These are phyloP conservation scores for Asclepias syriaca DNA, from an alignment of 257 asterid genomes.

Conservation along the genomic window DNA sequence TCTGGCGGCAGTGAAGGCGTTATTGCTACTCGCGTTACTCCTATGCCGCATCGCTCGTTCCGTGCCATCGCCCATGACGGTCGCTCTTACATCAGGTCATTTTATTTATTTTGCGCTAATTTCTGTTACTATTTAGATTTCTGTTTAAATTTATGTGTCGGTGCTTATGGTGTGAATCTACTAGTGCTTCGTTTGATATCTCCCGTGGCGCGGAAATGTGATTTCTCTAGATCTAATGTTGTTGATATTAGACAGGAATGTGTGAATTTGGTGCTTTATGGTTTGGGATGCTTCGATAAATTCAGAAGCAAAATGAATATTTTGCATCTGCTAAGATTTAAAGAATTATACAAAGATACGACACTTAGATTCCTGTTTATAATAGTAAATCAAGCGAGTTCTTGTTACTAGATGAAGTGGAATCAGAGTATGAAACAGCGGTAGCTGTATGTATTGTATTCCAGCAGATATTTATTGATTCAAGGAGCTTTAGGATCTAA, in stretches of 20 bases:
- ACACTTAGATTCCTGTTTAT: not conserved
- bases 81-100: slow-evolving; percentile 80
- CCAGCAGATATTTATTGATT: not conserved
- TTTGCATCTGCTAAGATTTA: not conserved
- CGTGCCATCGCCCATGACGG: slow-evolving; percentile 33
- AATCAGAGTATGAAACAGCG: not conserved
- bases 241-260: not conserved
- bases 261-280: not conserved
- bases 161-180: not conserved
- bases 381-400: not conserved
- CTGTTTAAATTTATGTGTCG: not conserved
- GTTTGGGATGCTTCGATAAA: not conserved
- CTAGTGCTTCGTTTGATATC: not conserved
- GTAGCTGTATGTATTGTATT: not conserved
- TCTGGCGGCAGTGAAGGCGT: slow-evolving; percentile 99
- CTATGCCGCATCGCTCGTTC: slow-evolving; percentile 33
- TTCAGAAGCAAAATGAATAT: slow-evolving; percentile 1
- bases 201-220: not conserved
- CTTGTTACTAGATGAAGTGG: too few relatives aligned
- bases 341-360: not conserved
- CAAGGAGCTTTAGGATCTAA: not conserved
- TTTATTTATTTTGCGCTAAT: not conserved
- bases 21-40: slow-evolving; percentile 30
- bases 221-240: slow-evolving; percentile 13
- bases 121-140: not conserved